Evolutionary conservation across 176 grass and related monocot species (phyloP).

Genomic region (Chloris gayana): DNA sequence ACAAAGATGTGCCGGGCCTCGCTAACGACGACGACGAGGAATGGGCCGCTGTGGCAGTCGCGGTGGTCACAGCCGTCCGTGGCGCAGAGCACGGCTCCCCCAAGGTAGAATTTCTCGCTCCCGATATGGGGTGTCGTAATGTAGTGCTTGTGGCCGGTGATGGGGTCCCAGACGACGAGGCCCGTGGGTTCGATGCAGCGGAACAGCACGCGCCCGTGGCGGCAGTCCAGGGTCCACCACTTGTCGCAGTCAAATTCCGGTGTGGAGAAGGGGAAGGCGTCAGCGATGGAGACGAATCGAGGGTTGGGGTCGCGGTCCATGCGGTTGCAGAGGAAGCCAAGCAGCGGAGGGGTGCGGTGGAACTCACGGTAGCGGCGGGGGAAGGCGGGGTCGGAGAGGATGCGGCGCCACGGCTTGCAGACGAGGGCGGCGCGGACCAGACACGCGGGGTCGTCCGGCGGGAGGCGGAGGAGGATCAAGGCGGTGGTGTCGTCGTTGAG

Average conservation of each 20-base stretch:
- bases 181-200: background rate
- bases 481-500: too few relatives aligned
- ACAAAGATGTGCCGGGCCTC: background rate
- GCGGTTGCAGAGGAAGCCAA: too few relatives aligned
- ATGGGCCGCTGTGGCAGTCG: background rate
- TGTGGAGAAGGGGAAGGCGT: background rate
- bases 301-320: background rate
- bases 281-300: background rate
- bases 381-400: background rate
- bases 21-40: background rate
- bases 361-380: background rate
- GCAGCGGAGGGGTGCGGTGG: too few relatives aligned
- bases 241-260: background rate
- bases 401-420: background rate
- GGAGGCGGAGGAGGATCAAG: background rate
- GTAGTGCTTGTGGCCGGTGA: background rate
- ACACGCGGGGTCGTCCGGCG: background rate
- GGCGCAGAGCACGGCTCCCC: background rate
- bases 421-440: background rate
- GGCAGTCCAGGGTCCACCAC: background rate
- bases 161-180: background rate
- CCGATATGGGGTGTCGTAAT: background rate
- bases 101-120: too few relatives aligned
- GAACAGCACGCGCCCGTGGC: background rate
- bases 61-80: background rate